Evolutionary conservation across 345 rosid species (phyloP), one percentile per base, ranked within the genome.

Genomic region (Sisymbrium altissimum): DNA sequence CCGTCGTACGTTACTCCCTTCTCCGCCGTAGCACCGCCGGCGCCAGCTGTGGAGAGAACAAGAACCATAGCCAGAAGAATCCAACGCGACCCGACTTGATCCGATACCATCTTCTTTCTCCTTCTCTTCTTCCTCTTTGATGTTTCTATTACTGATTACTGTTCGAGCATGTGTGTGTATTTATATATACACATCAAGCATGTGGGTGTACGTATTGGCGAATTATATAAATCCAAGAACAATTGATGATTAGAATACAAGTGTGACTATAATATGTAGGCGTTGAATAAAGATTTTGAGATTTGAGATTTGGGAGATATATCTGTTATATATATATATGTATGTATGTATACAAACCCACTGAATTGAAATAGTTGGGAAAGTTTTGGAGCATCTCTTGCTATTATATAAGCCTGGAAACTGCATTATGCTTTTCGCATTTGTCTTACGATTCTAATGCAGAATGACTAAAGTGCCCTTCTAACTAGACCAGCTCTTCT

Each of bases 1-100:
- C 85, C 85, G 45, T 85, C 89, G 30, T 85, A 70, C 45, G 75
- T 64, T 46, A 79, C 75, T 49, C 66, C 71, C 33, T 71, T 77
- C 80, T 38, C 72, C 62, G 72, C 71, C 76, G 80, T 57, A 46
- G 54, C 68, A 21, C 56, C 56, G 13, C 63, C 80, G 72, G 49
- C 43, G 35, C 6, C 15, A 15, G 2, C 56, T 32, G 29, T 36
- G 57, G 60, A 10, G 61, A 57, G 12, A 29, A 54, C 70, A 69
- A 62, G 61, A 76, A 64, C 7, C 40, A 15, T 63, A 19, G 30
- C 52, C 71, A 77, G 4, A 64, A 77, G 40, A 57, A 56, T 21
- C 72, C 35, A 76, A 76, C 68, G 56, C 29, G 15, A 55, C 53
- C 45, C 45, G 58, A n/a, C 60, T 45, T 30, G 75, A 63, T 39